A percentile compares a stretch with the other conserved stretches of the same genome.
phyloP scores from a whole-genome alignment of 805 yeast species.

The Cyberlindnera mrakii region DNA sequence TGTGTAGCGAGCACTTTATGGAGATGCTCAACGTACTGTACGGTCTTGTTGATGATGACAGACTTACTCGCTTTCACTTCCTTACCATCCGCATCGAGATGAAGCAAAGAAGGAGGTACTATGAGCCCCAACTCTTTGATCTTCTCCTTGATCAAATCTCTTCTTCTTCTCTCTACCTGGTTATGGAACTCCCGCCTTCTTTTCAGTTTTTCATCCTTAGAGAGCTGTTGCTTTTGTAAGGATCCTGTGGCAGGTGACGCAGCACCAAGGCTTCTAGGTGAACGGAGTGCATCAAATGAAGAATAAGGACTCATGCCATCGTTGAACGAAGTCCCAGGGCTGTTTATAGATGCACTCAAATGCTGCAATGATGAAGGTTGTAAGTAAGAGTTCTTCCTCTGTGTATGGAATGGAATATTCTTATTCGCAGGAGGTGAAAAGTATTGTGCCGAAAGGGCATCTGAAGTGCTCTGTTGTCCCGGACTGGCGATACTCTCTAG shows the following conservation, averaged over 20 bases:
- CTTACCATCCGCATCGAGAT: slow-evolving; percentile 37
- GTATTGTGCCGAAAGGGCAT: slow-evolving; percentile 15
- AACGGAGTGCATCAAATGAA: slow-evolving; percentile 23
- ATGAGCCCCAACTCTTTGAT: slow-evolving; percentile 77
- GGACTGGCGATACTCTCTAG: slow-evolving; percentile 20
- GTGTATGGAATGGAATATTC: slow-evolving; percentile 8
- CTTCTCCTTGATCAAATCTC: slow-evolving; percentile 86
- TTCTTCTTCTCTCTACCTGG: slow-evolving; percentile 87
- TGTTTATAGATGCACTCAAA: background rate
- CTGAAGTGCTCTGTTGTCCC: slow-evolving; percentile 6
- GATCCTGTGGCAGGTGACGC: slow-evolving; percentile 23
- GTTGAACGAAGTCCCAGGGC: slow-evolving; percentile 14
- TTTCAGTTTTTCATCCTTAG: slow-evolving; percentile 65
- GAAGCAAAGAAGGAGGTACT: slow-evolving; percentile 69
- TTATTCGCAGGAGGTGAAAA: slow-evolving; percentile 21
- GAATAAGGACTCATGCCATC: slow-evolving; percentile 25
- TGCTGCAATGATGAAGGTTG: background rate
- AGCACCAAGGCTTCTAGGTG: slow-evolving; percentile 26
- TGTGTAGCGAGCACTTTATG: slow-evolving; percentile 55
- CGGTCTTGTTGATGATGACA: slow-evolving; percentile 67
- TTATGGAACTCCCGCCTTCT: slow-evolving; percentile 87
- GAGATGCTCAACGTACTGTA: slow-evolving; percentile 69
- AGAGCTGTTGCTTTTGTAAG: slow-evolving; percentile 27
- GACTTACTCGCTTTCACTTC: slow-evolving; percentile 82
- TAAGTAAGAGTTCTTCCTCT: background rate